A percentile compares a stretch with the other conserved stretches of the same genome.
Conservation (phyloP, 139 green algal genomes). For the Nannochloris sp. region DNA sequence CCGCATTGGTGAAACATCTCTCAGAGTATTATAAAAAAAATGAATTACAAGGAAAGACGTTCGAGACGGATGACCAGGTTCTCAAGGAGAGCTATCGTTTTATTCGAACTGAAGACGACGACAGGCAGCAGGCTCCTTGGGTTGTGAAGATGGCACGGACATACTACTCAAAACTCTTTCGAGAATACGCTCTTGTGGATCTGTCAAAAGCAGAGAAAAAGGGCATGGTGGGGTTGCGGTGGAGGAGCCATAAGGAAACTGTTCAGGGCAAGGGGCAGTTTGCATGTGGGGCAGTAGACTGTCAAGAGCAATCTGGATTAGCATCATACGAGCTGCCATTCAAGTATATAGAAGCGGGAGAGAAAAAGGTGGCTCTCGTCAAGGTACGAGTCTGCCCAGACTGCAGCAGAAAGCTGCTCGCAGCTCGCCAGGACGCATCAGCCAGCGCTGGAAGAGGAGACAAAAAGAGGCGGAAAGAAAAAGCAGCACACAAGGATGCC, state of each 20-base stretch:
- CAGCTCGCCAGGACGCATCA: not conserved
- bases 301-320: conserved; percentile 45
- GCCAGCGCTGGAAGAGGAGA: not conserved
- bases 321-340: conserved; percentile 81
- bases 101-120: no score
- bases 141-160: conserved; percentile 54
- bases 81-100: no score
- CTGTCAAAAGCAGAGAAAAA: conserved; percentile 55
- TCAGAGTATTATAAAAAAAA: no score
- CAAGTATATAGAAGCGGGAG: conserved; percentile 66
- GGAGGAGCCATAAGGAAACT: conserved; percentile 77
- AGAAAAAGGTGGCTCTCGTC: conserved; percentile 63
- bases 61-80: no score
- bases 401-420: conserved; percentile 32
- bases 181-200: conserved; percentile 86
- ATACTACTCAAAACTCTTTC: conserved; percentile 85
- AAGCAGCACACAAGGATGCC: not conserved
- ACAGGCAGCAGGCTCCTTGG: not conserved
- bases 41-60: no score
- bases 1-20: no score
- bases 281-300: conserved; percentile 60
- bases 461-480: no score
- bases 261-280: conserved; percentile 82
- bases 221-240: conserved; percentile 73
- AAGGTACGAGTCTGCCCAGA: conserved; percentile 59